phyloP scores from a whole-genome alignment of 495 filamentous ascomycete genomes.

The Neurospora sp. region DNA sequence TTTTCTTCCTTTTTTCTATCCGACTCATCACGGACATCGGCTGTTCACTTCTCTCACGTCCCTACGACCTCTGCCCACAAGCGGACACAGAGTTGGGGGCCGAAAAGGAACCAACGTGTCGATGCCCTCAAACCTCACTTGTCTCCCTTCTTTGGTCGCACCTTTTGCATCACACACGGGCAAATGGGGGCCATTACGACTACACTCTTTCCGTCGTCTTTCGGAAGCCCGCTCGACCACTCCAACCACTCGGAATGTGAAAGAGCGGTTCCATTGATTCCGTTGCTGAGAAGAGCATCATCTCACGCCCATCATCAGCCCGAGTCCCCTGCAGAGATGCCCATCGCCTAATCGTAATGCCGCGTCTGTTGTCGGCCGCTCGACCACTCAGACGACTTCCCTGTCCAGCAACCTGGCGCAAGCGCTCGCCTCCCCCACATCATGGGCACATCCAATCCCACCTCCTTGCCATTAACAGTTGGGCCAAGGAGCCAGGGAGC shows the following conservation, averaged over 20 bases:
- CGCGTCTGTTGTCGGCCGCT: conserved; percentile 2
- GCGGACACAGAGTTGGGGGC: conserved; percentile 2
- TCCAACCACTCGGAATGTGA: neutral
- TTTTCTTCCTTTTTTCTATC: neutral
- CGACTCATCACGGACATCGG: neutral
- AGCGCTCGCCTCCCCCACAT: conserved; percentile 18
- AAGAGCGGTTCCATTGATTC: no score
- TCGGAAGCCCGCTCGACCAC: neutral
- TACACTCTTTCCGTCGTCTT: neutral
- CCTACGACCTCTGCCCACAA: neutral
- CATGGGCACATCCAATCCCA: neutral
- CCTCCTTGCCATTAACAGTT: neutral
- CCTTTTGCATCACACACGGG: neutral
- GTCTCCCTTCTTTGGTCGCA: neutral
- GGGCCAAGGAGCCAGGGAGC: neutral
- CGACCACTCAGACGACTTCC: conserved; percentile 1
- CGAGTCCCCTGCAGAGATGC: neutral
- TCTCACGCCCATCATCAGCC: neutral
- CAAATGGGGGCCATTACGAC: neutral
- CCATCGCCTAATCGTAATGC: neutral
- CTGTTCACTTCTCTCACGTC: neutral
- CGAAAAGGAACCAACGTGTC: conserved; percentile 1
- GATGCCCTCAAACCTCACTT: neutral
- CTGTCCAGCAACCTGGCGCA: conserved; percentile 8
- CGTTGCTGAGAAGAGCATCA: neutral